Conservation (phyloP, 495 filamentous ascomycete genomes). For the Lineolata rhizophorae region DNA sequence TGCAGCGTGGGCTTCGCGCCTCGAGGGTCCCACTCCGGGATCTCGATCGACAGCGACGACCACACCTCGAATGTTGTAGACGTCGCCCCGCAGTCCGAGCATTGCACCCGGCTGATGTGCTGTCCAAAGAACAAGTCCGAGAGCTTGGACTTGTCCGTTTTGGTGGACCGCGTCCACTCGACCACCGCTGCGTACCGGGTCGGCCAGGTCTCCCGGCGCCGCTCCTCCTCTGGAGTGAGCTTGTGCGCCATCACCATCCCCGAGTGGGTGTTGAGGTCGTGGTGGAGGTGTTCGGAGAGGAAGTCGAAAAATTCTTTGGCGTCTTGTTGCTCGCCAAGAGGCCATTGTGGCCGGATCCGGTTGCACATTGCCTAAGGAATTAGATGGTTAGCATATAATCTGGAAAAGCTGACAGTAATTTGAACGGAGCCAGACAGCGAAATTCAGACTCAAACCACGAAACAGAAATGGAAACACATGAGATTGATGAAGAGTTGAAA, state of each 20-base stretch:
- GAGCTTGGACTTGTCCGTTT: constrained; percentile 43
- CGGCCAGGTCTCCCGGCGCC: constrained; percentile 38
- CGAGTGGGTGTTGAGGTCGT: constrained; percentile 53
- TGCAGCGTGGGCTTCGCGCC: constrained; percentile 29
- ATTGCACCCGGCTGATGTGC: constrained; percentile 39
- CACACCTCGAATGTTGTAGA: constrained; percentile 55
- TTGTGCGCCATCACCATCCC: constrained; percentile 31
- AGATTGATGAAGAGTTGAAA: too few species aligned
- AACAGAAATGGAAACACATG: too few species aligned
- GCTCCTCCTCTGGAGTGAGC: constrained; percentile 39
- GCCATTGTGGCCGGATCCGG: constrained; percentile 34
- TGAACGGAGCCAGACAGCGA: too few species aligned
- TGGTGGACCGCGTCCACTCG: constrained; percentile 49
- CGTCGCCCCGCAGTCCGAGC: constrained; percentile 39
- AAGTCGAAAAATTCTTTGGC: constrained; percentile 61
- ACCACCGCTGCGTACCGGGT: constrained; percentile 33
- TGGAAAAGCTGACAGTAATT: too few species aligned
- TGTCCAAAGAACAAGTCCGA: constrained; percentile 52
- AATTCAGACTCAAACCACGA: too few species aligned
- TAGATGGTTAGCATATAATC: too few species aligned
- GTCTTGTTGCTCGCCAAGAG: constrained; percentile 48
- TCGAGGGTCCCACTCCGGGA: too few species aligned
- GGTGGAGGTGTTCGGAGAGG: constrained; percentile 45
- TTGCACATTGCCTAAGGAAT: constrained; percentile 27
- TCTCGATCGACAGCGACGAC: constrained; percentile 45